Evolutionary conservation across 2,329 filamentous ascomycete genomes (phyloP).

Genomic region (Fusarium sp.): DNA sequence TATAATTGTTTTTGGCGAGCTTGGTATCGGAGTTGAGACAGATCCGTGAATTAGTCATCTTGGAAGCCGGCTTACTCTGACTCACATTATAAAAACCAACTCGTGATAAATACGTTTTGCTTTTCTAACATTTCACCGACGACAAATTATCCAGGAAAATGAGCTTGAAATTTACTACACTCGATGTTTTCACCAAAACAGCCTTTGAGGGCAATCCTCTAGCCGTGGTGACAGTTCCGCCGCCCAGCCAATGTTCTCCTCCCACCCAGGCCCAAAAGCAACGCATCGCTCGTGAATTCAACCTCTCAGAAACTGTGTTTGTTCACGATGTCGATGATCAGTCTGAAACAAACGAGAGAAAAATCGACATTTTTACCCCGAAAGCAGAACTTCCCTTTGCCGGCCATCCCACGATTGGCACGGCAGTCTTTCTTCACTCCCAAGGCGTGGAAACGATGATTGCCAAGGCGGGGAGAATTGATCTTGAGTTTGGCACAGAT

Average conservation of each 20-base stretch:
- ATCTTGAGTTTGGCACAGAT: too few species aligned
- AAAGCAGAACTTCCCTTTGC: too few species aligned
- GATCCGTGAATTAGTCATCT: background rate
- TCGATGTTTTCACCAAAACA: slow-evolving; percentile 68
- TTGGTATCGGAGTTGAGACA: background rate
- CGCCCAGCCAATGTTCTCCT: slow-evolving; percentile 43
- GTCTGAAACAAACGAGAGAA: too few species aligned
- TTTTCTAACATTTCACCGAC: too few species aligned
- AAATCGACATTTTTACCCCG: too few species aligned
- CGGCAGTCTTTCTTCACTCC: too few species aligned
- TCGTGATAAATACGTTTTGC: accelerated
- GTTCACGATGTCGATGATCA: slow-evolving; percentile 60
- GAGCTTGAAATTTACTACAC: slow-evolving; percentile 61
- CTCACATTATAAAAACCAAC: background rate
- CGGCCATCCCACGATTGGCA: too few species aligned
- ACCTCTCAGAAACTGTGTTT: slow-evolving; percentile 73
- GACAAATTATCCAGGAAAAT: slow-evolving; percentile 20
- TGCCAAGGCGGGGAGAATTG: too few species aligned
- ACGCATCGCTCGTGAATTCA: slow-evolving; percentile 70
- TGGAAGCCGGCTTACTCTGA: background rate
- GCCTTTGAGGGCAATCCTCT: slow-evolving; percentile 69
- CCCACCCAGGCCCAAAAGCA: slow-evolving; percentile 65
- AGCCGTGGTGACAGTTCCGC: slow-evolving; percentile 66
- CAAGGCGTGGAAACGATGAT: too few species aligned
- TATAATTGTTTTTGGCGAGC: too few species aligned